Evolutionary conservation across 805 yeast genomes (phyloP), one percentile per base, ranked within the genome.

Genomic region (Debaryomyces maramus): DNA sequence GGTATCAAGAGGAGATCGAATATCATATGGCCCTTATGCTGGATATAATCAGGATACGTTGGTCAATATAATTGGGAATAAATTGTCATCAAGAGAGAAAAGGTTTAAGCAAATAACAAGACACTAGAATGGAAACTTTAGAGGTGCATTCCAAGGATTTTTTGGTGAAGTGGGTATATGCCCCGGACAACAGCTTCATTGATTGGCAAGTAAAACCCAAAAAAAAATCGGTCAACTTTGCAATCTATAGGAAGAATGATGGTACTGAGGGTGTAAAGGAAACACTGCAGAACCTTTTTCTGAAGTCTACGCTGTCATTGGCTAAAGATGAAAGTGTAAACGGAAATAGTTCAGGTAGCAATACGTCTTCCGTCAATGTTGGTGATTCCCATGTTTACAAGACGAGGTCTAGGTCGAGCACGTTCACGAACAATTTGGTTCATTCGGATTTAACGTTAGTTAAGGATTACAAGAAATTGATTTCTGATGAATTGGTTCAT

Each of bases 121-220:
- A 8, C 5, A 5, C 28, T 29, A 34, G 27, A 6, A 87, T 89
- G 97, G 98, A 91, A 63, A 82, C 89, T 2, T 76, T 93, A 35
- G 97, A 91, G 62, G 80, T 93, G 17, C 95, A 90, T 52, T 82
- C 95, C 36, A 85, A 88, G 60, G 85, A 93, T 41, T 91, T 87
- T 55, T 79, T 89, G 46, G 86, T 90, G 54, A 88, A 91, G 52
- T 93, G 98, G 98, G 81, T 90, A 39, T 77, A 81, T 46, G 85
- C 86, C 5, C 84, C 86, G 0, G 84, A 79, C 28, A 76, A 80
- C 43, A 75, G 83, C 21, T 60, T 72, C 14, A 76, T 91, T 32
- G 77, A 77, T 45, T 91, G 93, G 85, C 90, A 85, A 55, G 73
- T 89, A 38, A 83, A 82, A 52, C 97, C 98, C 1, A 60, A 83